These are phyloP conservation scores for Primulina huaijiensis DNA, from an alignment of 257 asterid genomes.

Conservation along the genomic window DNA sequence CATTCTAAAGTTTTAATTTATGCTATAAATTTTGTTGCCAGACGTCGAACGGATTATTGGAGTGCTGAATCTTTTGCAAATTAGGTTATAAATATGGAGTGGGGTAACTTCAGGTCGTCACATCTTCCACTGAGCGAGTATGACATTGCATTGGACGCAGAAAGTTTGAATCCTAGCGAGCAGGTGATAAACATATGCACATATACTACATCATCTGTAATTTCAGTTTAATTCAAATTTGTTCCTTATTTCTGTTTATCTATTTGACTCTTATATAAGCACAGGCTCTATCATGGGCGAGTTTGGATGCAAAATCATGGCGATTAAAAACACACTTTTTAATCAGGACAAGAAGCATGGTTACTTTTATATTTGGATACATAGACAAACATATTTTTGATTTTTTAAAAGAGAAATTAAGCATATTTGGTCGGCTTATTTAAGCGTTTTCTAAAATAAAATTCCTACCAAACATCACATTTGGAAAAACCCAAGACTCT, in stretches of 20 bases:
- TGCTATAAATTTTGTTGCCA: not conserved
- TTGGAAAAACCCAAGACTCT: not conserved
- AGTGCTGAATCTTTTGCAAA: slow-evolving; percentile 16
- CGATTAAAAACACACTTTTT: no score
- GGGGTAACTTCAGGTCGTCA: slow-evolving; percentile 92
- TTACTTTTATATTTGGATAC: not conserved
- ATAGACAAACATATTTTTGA: no score
- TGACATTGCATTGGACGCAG: slow-evolving; percentile 64
- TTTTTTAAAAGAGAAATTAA: no score
- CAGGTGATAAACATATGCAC: slow-evolving; percentile 42
- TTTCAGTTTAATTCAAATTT: not conserved
- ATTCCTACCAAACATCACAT: not conserved
- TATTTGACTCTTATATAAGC: not conserved
- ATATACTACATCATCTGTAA: slow-evolving; percentile 7
- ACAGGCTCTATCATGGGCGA: not conserved
- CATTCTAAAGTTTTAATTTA: slow-evolving; percentile 13
- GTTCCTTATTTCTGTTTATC: not conserved
- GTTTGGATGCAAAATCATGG: not conserved
- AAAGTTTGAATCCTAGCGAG: slow-evolving; percentile 83
- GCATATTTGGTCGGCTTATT: not conserved
- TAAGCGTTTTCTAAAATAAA: no score
- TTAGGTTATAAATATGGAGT: slow-evolving; percentile 94
- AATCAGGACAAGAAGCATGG: not conserved
- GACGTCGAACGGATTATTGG: not conserved
- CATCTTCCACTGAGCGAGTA: slow-evolving; percentile 85